Evolutionary conservation across 2,329 filamentous ascomycete species (phyloP).

Genomic region (Penicillium griseofulvum): DNA sequence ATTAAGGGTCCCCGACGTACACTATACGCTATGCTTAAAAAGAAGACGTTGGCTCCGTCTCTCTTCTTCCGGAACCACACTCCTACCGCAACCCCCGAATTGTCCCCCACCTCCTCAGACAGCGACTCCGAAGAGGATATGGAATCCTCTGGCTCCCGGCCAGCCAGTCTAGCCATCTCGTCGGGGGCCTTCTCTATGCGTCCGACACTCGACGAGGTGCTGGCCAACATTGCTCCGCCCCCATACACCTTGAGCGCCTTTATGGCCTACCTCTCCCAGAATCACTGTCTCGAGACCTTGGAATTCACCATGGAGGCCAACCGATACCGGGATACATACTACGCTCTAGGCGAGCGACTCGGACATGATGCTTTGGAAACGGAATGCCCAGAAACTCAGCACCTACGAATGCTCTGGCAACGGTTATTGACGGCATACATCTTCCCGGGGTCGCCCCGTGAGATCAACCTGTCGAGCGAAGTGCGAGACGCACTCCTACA

Average conservation of each 20-base stretch:
- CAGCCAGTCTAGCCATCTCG: conserved; percentile 44
- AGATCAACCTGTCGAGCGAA: conserved; percentile 84
- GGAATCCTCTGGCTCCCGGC: conserved; percentile 42
- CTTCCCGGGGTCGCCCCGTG: conserved; percentile 74
- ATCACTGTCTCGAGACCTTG: conserved; percentile 92
- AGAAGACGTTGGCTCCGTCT: conserved; percentile 35
- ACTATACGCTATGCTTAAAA: conserved; percentile 40
- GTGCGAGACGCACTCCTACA: conserved; percentile 78
- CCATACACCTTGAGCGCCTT: conserved; percentile 92
- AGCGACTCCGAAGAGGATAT: conserved; percentile 47
- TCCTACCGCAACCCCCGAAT: conserved; percentile 46
- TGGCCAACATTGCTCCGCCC: conserved; percentile 78
- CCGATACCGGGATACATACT: conserved; percentile 70
- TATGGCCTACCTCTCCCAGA: conserved; percentile 94
- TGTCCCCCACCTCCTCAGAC: conserved; percentile 43
- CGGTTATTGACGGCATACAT: conserved; percentile 90
- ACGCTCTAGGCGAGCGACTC: conserved; percentile 54
- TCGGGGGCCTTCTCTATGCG: conserved; percentile 47
- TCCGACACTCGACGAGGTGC: conserved; percentile 80
- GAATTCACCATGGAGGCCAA: conserved; percentile 96
- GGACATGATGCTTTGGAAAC: conserved; percentile 48
- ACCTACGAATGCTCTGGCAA: conserved; percentile 79
- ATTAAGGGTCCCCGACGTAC: conserved; percentile 23
- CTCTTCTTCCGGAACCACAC: conserved; percentile 39
- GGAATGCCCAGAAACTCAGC: conserved; percentile 60